Evolutionary conservation across 2,329 filamentous ascomycete species (phyloP), one percentile per base, ranked within the genome.

Genomic region (Beauveria caledonica): DNA sequence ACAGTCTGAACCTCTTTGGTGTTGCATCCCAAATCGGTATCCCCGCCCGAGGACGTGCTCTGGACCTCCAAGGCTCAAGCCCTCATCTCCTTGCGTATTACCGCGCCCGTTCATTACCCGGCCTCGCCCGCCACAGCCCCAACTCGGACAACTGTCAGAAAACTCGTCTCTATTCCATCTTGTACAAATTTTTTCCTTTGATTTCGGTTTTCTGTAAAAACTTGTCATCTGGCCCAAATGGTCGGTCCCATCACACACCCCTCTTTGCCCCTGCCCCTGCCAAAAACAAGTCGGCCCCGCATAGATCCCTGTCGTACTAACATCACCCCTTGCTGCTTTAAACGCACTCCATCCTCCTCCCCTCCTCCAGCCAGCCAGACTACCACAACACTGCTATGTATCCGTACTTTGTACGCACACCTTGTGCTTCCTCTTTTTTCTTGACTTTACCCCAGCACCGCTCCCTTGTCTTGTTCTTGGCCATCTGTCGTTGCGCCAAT

Each of bases 191-290:
- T 8, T 25, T 13, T 36, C 21, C 33, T 15, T 36, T 36, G 10
- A 36, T 15, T 36, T 36, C 11, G 33, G 13, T 15, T 36, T 36
- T 36, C 11, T 36, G n/a, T n/a, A n/a, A n/a, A 36, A 23, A 29
- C 19, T n/a, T 53, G 6, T 60, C 29, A 55, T 60, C 51, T 60
- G 58, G 51, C 51, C 51, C 58, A 33, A 60, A 54, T 55, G 36
- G 51, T 40, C 45, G 58, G 58, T 49, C 33, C 50, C 50, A 55
- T 51, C 33, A 55, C 29, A 48, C 50, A 25, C 58, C 44, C 40
- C 6, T 13, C 23, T 39, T 19, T 29, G 33, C 33, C 33, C 33
- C 11, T n/a, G 8, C 56, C 57, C 57, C 57, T 52, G 57, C 57
- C 57, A 53, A 59, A 59, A 59, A 59, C 52, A 59, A 59, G 27